These are phyloP conservation scores for Biscogniauxia sp. DNA, from an alignment of 2,329 filamentous ascomycete species.

Conservation along the genomic window DNA sequence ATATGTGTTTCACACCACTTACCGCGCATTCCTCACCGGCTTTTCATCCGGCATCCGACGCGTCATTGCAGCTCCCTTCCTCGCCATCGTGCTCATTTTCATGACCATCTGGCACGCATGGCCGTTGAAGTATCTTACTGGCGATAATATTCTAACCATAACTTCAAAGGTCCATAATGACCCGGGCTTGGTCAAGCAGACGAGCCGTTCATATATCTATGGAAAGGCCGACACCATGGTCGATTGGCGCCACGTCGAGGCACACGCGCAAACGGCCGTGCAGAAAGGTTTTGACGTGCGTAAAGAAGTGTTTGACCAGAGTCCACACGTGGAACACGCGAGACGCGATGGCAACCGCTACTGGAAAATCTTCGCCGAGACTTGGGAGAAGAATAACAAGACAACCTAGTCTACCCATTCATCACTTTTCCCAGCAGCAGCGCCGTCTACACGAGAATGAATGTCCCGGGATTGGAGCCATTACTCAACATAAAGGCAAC, in stretches of 20 bases:
- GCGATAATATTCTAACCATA: slow-evolving; percentile 31
- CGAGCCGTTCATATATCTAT: slow-evolving; percentile 51
- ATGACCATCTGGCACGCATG: slow-evolving; percentile 31
- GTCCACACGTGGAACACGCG: slow-evolving; percentile 51
- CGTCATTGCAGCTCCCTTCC: slow-evolving; percentile 31
- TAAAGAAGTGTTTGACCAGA: slow-evolving; percentile 45
- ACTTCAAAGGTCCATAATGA: slow-evolving; percentile 40
- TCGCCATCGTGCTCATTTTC: slow-evolving; percentile 34
- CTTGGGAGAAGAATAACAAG: slow-evolving; percentile 39
- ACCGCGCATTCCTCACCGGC: slow-evolving; percentile 39
- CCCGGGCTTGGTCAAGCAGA: slow-evolving; percentile 36
- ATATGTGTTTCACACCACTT: slow-evolving; percentile 38
- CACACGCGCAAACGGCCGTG: slow-evolving; percentile 43
- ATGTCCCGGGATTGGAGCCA: no score
- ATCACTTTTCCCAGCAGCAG: neutral
- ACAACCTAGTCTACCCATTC: neutral
- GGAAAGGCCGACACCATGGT: slow-evolving; percentile 48
- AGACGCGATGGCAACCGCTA: slow-evolving; percentile 47
- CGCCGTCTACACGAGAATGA: no score
- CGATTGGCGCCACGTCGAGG: slow-evolving; percentile 44
- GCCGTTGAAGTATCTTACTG: slow-evolving; percentile 31
- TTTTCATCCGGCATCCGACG: slow-evolving; percentile 33
- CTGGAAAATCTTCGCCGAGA: slow-evolving; percentile 46
- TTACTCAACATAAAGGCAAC: no score
- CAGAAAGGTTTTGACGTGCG: slow-evolving; percentile 40